phyloP scores from a whole-genome alignment of 306 rosid species.

The Cyclanthera cordifolia region DNA sequence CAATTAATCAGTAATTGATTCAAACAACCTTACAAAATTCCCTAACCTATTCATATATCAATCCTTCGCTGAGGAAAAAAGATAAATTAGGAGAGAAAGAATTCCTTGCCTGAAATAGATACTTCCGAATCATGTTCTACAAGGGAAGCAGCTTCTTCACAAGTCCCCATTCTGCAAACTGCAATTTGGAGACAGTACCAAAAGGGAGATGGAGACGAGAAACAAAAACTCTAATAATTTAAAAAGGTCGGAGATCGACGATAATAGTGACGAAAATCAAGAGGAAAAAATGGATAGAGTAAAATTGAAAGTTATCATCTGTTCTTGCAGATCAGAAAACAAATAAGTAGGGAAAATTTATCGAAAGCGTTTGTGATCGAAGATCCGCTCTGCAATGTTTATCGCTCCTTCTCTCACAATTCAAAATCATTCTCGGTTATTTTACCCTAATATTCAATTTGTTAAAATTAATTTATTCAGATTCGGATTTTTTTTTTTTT shows the following conservation, averaged over 20 bases:
- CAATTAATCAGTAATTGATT: background rate
- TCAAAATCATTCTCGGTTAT: background rate
- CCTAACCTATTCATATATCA: background rate
- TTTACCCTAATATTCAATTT: background rate
- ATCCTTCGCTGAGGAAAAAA: background rate
- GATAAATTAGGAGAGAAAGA: background rate
- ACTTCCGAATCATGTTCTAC: constrained; percentile 16
- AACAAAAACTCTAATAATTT: background rate
- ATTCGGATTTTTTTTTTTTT: too few species aligned
- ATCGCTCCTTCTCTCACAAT: constrained; percentile 11
- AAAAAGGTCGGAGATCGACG: constrained; percentile 4
- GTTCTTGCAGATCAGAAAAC: constrained; percentile 17
- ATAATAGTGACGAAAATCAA: background rate
- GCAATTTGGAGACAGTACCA: background rate
- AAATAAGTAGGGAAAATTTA: background rate
- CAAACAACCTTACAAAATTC: background rate
- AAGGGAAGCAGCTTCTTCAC: constrained; percentile 11
- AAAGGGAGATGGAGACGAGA: background rate
- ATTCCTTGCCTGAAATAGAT: constrained; percentile 29
- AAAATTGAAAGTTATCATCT: background rate
- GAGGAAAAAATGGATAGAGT: background rate
- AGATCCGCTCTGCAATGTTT: constrained; percentile 13
- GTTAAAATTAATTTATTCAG: too few species aligned
- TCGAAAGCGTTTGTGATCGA: constrained; percentile 8
- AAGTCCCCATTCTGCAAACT: constrained; percentile 4